These are phyloP conservation scores for Rauvolfia tetraphylla DNA, from an alignment of 257 asterid genomes.

Conservation along the genomic window DNA sequence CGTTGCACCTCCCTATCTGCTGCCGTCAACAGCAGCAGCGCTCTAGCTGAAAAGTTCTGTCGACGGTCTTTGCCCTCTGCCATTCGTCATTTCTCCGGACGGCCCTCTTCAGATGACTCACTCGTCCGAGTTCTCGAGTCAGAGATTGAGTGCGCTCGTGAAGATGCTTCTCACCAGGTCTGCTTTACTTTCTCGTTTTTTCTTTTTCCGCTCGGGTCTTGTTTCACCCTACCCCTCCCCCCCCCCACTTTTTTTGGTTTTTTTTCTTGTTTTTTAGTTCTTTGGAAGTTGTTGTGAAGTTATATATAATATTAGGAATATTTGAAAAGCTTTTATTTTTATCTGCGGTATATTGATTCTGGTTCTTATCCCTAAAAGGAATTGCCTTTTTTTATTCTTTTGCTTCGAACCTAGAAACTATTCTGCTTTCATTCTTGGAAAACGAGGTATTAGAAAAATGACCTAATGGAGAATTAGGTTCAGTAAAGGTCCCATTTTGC, in stretches of 20 bases:
- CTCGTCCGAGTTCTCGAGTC: conserved; percentile 49
- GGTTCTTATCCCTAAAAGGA: background rate
- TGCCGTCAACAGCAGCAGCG: conserved; percentile 25
- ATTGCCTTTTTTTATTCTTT: background rate
- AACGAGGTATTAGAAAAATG: background rate
- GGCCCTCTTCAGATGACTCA: conserved; percentile 44
- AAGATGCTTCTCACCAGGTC: conserved; percentile 23
- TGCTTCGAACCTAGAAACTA: background rate
- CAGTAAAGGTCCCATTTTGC: background rate
- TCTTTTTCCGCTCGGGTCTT: background rate
- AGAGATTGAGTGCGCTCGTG: conserved; percentile 55
- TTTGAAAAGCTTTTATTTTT: background rate
- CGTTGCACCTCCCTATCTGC: conserved; percentile 37
- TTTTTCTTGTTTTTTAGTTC: background rate
- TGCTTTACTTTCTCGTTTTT: background rate
- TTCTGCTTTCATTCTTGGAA: background rate
- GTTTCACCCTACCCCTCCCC: too few relatives aligned
- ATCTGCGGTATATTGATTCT: too few relatives aligned
- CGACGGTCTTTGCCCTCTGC: conserved; percentile 42
- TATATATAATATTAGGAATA: background rate
- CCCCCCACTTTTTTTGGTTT: too few relatives aligned
- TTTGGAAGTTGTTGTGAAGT: background rate
- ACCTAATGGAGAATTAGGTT: background rate
- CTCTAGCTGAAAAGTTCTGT: conserved; percentile 20
- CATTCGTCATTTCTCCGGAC: conserved; percentile 36